phyloP scores from a whole-genome alignment of 2,329 filamentous ascomycete genomes.

The Fusarium siculi region DNA sequence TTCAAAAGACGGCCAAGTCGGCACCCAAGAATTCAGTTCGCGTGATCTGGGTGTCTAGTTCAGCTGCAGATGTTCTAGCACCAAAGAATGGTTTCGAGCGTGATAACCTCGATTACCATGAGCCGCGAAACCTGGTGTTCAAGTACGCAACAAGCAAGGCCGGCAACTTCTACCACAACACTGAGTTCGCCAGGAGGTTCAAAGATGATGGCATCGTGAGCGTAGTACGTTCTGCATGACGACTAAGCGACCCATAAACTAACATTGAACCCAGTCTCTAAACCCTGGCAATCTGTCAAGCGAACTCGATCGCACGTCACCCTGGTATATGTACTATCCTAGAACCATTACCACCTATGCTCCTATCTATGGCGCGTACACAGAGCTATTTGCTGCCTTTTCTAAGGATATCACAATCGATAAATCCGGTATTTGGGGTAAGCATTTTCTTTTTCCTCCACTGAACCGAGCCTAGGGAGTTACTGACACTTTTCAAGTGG shows the following conservation, averaged over 20 bases:
- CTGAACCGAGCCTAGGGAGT: too few species aligned
- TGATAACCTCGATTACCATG: conserved; percentile 44
- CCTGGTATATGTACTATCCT: conserved; percentile 38
- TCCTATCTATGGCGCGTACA: conserved; percentile 57
- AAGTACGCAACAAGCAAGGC: conserved; percentile 49
- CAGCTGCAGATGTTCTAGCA: conserved; percentile 42
- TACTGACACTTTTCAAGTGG: conserved; percentile 7
- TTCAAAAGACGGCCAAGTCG: conserved; percentile 49
- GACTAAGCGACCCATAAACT: background rate
- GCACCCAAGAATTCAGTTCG: conserved; percentile 46
- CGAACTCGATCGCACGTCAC: conserved; percentile 41
- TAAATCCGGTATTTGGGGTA: conserved; percentile 49
- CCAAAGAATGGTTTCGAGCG: conserved; percentile 41
- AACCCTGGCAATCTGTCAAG: conserved; percentile 40
- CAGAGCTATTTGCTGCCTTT: conserved; percentile 59
- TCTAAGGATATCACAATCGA: conserved; percentile 55
- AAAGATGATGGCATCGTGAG: conserved; percentile 45
- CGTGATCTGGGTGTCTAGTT: conserved; percentile 49
- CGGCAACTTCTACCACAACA: conserved; percentile 46
- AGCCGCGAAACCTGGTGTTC: conserved; percentile 31
- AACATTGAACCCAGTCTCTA: conserved; percentile 23
- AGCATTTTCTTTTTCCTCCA: background rate
- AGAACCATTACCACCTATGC: conserved; percentile 34
- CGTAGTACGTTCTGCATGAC: conserved; percentile 13
- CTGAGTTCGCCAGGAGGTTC: conserved; percentile 45